Percentiles rank a stretch among this genome's conserved stretches.
phyloP scores from a whole-genome alignment of 2,329 filamentous ascomycete species.

The Phaeosphaeriaceae sp. region DNA sequence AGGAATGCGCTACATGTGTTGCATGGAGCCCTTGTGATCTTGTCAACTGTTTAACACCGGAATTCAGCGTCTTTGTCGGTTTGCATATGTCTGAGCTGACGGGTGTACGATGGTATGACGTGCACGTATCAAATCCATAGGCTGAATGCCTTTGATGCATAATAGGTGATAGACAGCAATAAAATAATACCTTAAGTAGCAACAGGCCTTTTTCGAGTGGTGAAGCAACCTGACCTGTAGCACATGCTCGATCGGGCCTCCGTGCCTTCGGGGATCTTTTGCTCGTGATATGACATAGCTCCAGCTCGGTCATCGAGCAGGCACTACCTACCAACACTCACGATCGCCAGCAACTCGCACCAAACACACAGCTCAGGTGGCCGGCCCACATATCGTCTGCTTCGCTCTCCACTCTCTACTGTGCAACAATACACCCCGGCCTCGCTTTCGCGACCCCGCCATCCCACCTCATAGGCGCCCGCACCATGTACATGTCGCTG shows the following conservation, averaged over 20 bases:
- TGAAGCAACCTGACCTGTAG: background rate
- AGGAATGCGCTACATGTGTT: background rate
- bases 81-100: background rate
- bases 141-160: background rate
- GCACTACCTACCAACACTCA: background rate
- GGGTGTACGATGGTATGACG: background rate
- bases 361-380: constrained; percentile 14
- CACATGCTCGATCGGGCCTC: constrained; percentile 11
- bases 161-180: background rate
- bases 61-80: background rate
- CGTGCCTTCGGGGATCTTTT: constrained; percentile 7
- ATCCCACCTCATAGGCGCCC: constrained; percentile 15
- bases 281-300: constrained; percentile 23
- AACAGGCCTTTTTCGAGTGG: background rate
- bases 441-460: constrained; percentile 12
- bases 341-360: background rate
- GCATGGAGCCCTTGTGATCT: background rate
- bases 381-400: constrained; percentile 18
- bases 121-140: background rate
- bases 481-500: constrained; percentile 56
- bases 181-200: background rate
- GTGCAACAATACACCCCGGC: background rate
- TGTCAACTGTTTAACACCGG: background rate
- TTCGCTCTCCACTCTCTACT: background rate
- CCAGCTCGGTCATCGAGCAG: background rate